Evolutionary conservation across 2,329 filamentous ascomycete genomes (phyloP).

Genomic region (Fusarium sp.): DNA sequence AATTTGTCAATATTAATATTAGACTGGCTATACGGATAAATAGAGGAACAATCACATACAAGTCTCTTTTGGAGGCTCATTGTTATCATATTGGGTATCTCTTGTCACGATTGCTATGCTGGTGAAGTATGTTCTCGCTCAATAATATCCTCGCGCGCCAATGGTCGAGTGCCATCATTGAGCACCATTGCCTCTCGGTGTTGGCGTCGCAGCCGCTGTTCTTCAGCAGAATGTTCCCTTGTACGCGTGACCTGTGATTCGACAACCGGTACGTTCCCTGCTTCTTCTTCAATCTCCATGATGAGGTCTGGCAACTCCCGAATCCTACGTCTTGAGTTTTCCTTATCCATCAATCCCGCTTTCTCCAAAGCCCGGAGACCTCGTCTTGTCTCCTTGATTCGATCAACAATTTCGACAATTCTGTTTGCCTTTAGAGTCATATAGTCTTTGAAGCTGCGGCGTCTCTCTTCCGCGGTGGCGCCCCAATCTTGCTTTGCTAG

Average conservation of each 20-base stretch:
- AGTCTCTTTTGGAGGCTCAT: not conserved
- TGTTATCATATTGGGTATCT: slow-evolving; percentile 5
- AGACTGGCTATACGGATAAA: not conserved
- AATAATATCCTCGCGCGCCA: slow-evolving; percentile 82
- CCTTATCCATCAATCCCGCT: slow-evolving; percentile 60
- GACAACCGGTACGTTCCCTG: slow-evolving; percentile 36
- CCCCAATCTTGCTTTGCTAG: slow-evolving; percentile 80
- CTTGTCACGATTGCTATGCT: slow-evolving; percentile 13
- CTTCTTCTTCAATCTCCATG: slow-evolving; percentile 51
- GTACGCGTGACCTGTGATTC: slow-evolving; percentile 50
- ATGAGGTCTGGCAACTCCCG: slow-evolving; percentile 50
- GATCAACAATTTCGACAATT: slow-evolving; percentile 65
- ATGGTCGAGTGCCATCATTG: slow-evolving; percentile 82
- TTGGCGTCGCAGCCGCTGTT: slow-evolving; percentile 78
- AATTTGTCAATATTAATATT: not conserved
- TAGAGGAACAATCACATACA: not conserved
- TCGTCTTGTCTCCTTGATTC: slow-evolving; percentile 60
- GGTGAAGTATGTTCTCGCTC: slow-evolving; percentile 67
- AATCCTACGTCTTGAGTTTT: slow-evolving; percentile 46
- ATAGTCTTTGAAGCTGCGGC: slow-evolving; percentile 66
- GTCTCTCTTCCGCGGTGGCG: slow-evolving; percentile 62
- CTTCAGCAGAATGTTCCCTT: slow-evolving; percentile 69
- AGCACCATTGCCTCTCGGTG: slow-evolving; percentile 91
- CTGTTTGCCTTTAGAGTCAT: slow-evolving; percentile 62
- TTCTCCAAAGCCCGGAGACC: slow-evolving; percentile 65